These are phyloP conservation scores for Antitrichia curtipendula DNA, from an alignment of 225 moss, liverwort and hornwort species.

Conservation along the genomic window DNA sequence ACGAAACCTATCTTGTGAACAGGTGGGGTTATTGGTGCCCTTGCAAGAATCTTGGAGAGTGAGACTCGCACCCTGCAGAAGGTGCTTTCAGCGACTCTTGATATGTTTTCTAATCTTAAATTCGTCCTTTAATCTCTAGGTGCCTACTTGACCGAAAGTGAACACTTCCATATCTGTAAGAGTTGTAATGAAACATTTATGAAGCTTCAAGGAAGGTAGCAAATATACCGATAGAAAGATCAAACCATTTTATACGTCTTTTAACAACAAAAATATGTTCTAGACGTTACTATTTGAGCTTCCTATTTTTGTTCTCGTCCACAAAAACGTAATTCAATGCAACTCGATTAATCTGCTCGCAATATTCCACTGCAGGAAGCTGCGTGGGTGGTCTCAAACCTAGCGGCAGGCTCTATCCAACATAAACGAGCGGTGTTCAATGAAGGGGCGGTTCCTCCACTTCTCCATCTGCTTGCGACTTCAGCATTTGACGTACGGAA, in stretches of 20 bases:
- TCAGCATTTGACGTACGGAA: conserved; percentile 87
- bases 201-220: not conserved
- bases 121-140: not conserved
- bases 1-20: not conserved
- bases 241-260: not conserved
- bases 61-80: conserved; percentile 79
- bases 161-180: not conserved
- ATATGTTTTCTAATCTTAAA: not conserved
- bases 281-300: not conserved
- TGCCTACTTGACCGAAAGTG: not conserved
- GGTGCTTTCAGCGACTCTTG: conserved; percentile 18
- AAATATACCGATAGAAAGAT: not conserved
- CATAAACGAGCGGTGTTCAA: conserved; percentile 79
- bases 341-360: not conserved
- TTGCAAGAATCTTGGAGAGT: conserved; percentile 78
- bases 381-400: conserved; percentile 84
- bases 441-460: conserved; percentile 67
- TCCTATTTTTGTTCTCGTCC: not conserved
- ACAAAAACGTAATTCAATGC: not conserved
- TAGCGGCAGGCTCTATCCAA: conserved; percentile 67
- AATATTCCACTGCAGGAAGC: conserved; percentile 53
- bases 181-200: not conserved
- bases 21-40: conserved; percentile 76
- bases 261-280: not conserved
- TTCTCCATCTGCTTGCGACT: conserved; percentile 79